Percentiles rank a stretch among this genome's conserved stretches.
phyloP scores from a whole-genome alignment of 164 flowering plant genomes.

The grape (Vitis vinifera) region ASM3070453v1 NC_081818.1:26918001-26918500 shows the following conservation, averaged over 20 bases:
- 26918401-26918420: slow-evolving; percentile 1
- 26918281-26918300: neutral
- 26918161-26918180: neutral
- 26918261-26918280: neutral
- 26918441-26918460: too few relatives aligned
- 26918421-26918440: neutral
- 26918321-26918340: neutral
- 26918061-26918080: neutral
- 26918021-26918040: too few relatives aligned
- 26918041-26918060: neutral
- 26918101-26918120: neutral
- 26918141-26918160: neutral
- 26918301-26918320: neutral
- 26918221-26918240: neutral
- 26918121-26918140: neutral
- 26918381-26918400: slow-evolving; percentile 11
- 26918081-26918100: neutral
- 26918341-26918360: neutral
- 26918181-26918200: slow-evolving; percentile 8
- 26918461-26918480: too few relatives aligned
- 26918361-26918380: neutral
- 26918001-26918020: too few relatives aligned
- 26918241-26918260: slow-evolving; percentile 4
- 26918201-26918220: slow-evolving; percentile 1
- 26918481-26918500: too few relatives aligned